phyloP scores from a whole-genome alignment of 139 green algal genomes.

The Closterium sp. region DNA sequence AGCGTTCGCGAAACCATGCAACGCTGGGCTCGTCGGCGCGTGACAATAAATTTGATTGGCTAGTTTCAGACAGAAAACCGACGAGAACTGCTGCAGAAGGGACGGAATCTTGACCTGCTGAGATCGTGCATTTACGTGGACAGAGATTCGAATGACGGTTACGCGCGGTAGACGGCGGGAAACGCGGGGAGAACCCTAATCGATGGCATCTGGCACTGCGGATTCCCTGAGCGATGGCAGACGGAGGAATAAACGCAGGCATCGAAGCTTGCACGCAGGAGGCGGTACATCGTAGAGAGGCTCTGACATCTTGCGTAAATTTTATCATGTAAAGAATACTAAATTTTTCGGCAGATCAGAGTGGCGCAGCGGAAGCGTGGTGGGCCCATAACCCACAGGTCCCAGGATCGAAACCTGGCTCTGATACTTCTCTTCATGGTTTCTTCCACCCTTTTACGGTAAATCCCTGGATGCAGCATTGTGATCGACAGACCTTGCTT shows the following conservation, averaged over 20 bases:
- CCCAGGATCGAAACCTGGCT: slow-evolving; percentile 11
- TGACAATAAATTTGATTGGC: neutral
- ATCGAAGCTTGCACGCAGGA: no score
- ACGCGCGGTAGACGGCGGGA: neutral
- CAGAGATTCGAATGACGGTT: neutral
- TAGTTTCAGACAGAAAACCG: no score
- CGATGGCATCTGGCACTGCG: neutral
- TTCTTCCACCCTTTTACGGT: no score
- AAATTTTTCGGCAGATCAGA: neutral
- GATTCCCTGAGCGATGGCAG: neutral
- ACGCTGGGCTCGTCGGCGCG: neutral
- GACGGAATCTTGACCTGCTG: neutral
- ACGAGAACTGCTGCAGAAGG: neutral
- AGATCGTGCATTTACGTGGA: neutral
- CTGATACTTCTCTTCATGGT: neutral
- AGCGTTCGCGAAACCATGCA: neutral
- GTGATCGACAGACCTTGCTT: no score
- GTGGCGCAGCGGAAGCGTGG: slow-evolving; percentile 13
- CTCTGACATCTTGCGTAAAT: no score
- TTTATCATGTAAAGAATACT: no score
- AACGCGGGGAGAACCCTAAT: neutral
- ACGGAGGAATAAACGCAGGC: neutral
- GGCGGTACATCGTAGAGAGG: no score
- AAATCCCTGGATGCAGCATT: no score
- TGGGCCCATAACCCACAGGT: slow-evolving; percentile 14